Conservation (phyloP, 768 basidiomycete species). For the Leucogyrophana mollusca region DNA sequence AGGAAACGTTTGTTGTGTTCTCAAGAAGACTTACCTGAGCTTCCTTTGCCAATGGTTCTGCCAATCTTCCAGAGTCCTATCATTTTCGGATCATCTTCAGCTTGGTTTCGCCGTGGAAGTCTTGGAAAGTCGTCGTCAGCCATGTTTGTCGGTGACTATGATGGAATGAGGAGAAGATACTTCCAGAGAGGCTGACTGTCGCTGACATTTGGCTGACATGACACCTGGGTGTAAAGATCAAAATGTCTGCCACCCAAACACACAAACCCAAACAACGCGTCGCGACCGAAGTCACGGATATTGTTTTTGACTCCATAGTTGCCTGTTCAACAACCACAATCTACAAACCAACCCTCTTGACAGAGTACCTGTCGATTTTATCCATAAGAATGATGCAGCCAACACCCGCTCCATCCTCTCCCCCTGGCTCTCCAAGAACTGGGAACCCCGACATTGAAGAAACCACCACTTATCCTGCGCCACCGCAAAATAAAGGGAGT, state of each 20-base stretch:
- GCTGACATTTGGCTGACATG: no score
- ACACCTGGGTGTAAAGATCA: no score
- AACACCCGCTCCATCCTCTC: conserved; percentile 66
- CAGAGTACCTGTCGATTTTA: no score
- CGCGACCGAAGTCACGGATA: no score
- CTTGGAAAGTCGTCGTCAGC: conserved; percentile 23
- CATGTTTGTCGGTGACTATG: conserved; percentile 14
- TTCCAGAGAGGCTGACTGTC: not conserved
- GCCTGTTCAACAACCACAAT: no score
- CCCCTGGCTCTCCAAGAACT: conserved; percentile 43
- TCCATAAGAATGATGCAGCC: conserved; percentile 49
- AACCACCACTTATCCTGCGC: conserved; percentile 42
- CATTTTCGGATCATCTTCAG: conserved; percentile 53
- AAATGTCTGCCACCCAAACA: not conserved
- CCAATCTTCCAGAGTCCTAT: conserved; percentile 86
- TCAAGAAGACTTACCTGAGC: conserved; percentile 53
- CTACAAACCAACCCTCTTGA: no score
- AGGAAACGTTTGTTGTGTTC: not conserved
- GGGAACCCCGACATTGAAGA: conserved; percentile 13
- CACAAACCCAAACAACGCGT: no score
- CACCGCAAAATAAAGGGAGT: conserved; percentile 66
- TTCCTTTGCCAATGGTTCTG: conserved; percentile 78
- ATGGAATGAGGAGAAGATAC: conserved; percentile 9
- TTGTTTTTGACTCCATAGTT: no score
- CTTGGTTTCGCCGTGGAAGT: conserved; percentile 26